Base-by-base conservation (phyloP, 371 early-diverging fungal genomes). In the Fennellomyces sp. region DNA sequence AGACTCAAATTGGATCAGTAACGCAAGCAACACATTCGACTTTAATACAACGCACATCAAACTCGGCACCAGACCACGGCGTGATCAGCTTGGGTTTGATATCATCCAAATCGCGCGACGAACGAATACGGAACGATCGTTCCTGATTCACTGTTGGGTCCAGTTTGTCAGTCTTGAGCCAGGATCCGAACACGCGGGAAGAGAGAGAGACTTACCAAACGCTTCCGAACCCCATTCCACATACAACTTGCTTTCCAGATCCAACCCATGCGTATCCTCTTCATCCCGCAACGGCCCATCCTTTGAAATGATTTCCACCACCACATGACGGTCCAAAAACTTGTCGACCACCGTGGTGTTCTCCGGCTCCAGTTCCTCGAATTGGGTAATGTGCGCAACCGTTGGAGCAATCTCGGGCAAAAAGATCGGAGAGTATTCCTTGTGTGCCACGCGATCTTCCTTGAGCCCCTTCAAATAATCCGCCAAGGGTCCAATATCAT, bases 81-180 rank as follows among this genome's bases (percentile, higher is more conserved):
- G 72, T 70, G 1, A 73, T 68, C 30, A 81, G 58, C 42, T 74
- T 76, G 12, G 81, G 81, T 50, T 80, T 84, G 36, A 76, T 49
- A 28, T 73, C 74, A 45, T 72, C 80, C 45, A 78, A 39, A 29
- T 77, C 78, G 21, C 76, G 77, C 12, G 78, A 75, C 27, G 77
- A 68, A 33, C 78, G 80, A 19, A 84, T 81, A 28, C 75, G 64
- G 52, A 72, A 76, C 2, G 72, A 61, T 28, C 75, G 62, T 56
- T 72, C 73, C 48, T 76, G 73, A 17, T 73, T 72, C 26, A 63
- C 68, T 71, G 29, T 21, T 41, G 6, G 26, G 10, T 13, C 12
- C 15, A 17, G 11, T 19, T 25, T 47, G 7, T 7, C 36, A 15
- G n/a, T n/a, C 11, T 27, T 51, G 8, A 27, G n/a, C 17, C 2